Conservation (phyloP, 345 rosid species). For the Pistacia integerrima region DNA sequence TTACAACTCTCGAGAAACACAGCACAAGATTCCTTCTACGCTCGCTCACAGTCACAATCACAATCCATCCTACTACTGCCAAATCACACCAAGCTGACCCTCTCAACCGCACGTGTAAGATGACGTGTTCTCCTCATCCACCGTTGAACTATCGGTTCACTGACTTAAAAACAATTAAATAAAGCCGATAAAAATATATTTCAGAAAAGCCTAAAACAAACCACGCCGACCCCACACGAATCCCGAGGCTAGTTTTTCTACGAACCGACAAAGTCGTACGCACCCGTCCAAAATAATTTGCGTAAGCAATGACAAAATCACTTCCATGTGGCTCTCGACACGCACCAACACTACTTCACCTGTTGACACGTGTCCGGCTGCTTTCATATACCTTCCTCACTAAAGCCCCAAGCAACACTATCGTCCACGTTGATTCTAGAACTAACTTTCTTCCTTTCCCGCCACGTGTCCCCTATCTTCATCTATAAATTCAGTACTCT, state of each 20-base stretch:
- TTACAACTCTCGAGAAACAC: not conserved
- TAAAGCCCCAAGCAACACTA: conserved; percentile 24
- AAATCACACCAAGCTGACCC: not conserved
- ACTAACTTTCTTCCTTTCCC: conserved; percentile 22
- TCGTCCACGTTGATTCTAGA: conserved; percentile 53
- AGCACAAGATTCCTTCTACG: not conserved
- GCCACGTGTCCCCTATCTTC: conserved; percentile 38
- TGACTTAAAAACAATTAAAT: not conserved
- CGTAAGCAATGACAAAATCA: conserved; percentile 93
- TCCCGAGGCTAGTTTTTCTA: conserved; percentile 14
- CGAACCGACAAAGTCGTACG: conserved; percentile 21
- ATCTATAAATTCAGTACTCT: conserved; percentile 52
- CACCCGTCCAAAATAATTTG: conserved; percentile 63
- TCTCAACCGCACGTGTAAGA: conserved; percentile 21
- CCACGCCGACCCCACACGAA: conserved; percentile 34
- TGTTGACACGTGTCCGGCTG: conserved; percentile 57
- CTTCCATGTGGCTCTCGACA: conserved; percentile 33
- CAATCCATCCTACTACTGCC: not conserved
- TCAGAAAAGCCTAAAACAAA: not conserved
- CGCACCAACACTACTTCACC: conserved; percentile 42
- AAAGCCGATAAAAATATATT: not conserved
- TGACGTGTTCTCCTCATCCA: conserved; percentile 24
- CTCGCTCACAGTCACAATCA: not conserved
- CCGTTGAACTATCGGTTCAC: conserved; percentile 35
- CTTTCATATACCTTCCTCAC: conserved; percentile 19